Conservation (phyloP, 1,284 basidiomycete genomes). For the Porphyrellus sp. region DNA sequence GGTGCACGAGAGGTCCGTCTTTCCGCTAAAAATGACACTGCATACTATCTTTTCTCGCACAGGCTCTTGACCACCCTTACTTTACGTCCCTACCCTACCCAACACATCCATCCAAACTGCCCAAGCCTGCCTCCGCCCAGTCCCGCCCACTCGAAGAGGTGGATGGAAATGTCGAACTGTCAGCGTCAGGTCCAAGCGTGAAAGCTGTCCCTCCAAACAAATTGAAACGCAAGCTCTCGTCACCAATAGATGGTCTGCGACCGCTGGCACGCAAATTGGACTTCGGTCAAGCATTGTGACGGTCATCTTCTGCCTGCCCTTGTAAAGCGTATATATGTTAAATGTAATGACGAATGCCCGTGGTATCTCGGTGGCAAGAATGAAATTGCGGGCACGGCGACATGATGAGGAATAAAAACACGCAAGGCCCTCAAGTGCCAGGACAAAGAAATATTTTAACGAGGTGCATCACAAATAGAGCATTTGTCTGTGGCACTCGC, state of each 20-base stretch:
- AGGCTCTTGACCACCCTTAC: slow-evolving; percentile 77
- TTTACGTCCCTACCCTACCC: slow-evolving; percentile 78
- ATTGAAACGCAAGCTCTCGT: slow-evolving; percentile 49
- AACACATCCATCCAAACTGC: slow-evolving; percentile 77
- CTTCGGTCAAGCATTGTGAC: slow-evolving; percentile 36
- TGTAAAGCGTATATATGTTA: slow-evolving; percentile 3
- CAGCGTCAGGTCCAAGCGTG: slow-evolving; percentile 36
- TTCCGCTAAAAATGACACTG: not conserved
- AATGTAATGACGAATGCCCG: slow-evolving; percentile 5
- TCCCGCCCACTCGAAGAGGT: slow-evolving; percentile 66
- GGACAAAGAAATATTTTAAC: slow-evolving; percentile 20
- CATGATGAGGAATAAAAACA: slow-evolving; percentile 20
- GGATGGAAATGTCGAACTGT: slow-evolving; percentile 60
- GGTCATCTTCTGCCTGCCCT: not conserved
- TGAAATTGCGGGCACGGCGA: slow-evolving; percentile 1
- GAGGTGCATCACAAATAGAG: slow-evolving; percentile 40
- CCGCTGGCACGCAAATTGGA: slow-evolving; percentile 49
- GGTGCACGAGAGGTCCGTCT: slow-evolving; percentile 67
- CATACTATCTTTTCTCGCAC: not conserved
- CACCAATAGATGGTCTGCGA: slow-evolving; percentile 37
- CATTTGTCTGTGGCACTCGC: slow-evolving; percentile 38
- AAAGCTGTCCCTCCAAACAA: slow-evolving; percentile 42
- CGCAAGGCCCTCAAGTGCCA: slow-evolving; percentile 3
- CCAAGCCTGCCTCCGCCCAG: slow-evolving; percentile 59
- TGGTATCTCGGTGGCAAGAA: not conserved